Conservation (phyloP, 1,284 basidiomycete genomes). For the Ceratobasidium papillatum region DNA sequence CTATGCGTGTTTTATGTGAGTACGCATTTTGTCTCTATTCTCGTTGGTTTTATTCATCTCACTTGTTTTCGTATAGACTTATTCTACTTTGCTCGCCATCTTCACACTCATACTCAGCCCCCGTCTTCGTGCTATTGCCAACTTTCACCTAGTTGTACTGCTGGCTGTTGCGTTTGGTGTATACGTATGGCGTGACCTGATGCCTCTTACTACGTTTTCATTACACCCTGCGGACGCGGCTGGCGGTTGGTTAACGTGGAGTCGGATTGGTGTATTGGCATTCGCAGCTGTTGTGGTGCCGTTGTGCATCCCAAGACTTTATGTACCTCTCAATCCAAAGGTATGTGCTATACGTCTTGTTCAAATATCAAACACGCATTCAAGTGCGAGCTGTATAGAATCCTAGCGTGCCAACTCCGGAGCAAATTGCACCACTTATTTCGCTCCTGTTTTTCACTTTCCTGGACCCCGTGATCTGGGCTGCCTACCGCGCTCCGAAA, state of each 20-base stretch:
- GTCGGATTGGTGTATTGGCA: constrained; percentile 54
- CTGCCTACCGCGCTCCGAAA: constrained; percentile 57
- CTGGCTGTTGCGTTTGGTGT: constrained; percentile 56
- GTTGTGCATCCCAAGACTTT: constrained; percentile 57
- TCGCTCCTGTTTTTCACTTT: constrained; percentile 67
- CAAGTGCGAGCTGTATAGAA: constrained; percentile 42
- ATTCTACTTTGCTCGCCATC: constrained; percentile 47
- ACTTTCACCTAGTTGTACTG: constrained; percentile 54
- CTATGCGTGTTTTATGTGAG: constrained; percentile 44
- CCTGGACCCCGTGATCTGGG: constrained; percentile 63
- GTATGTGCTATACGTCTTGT: neutral
- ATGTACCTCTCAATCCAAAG: constrained; percentile 56
- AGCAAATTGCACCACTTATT: constrained; percentile 70
- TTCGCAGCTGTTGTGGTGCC: constrained; percentile 58
- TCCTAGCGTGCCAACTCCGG: constrained; percentile 60
- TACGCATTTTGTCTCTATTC: neutral
- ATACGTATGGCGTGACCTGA: constrained; percentile 71
- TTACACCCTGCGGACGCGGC: constrained; percentile 56
- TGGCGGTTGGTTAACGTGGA: constrained; percentile 54
- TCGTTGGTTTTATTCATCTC: neutral
- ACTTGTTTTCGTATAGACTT: constrained; percentile 44
- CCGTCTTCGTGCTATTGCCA: constrained; percentile 24
- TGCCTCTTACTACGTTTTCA: constrained; percentile 65
- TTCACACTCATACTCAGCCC: constrained; percentile 28
- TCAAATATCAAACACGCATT: constrained; percentile 50